These are phyloP conservation scores for Berberis vulgaris DNA, from an alignment of 164 flowering plant genomes.

Conservation along the genomic window DNA sequence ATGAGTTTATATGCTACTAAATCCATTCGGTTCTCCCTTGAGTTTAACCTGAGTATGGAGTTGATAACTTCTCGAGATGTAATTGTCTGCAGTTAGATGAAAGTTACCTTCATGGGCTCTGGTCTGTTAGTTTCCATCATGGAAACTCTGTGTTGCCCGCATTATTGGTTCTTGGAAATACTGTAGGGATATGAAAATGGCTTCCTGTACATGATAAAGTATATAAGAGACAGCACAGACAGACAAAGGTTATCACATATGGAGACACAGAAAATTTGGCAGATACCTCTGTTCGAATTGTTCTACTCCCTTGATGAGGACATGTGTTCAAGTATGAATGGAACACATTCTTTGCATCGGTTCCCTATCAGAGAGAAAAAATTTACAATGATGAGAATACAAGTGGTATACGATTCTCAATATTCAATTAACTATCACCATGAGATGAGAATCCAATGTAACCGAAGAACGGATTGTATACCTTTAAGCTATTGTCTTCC, in stretches of 20 bases:
- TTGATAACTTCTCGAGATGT: too few relatives aligned
- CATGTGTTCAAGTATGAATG: conserved; percentile 65
- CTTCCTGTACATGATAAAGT: conserved; percentile 41
- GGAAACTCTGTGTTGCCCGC: conserved; percentile 31
- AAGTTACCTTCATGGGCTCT: neutral
- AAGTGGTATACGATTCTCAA: neutral
- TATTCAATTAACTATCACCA: neutral
- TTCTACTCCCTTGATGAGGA: conserved; percentile 87
- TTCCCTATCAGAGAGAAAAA: conserved; percentile 34
- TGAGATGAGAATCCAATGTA: neutral
- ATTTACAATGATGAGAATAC: neutral
- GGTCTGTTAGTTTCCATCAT: neutral
- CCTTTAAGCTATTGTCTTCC: conserved; percentile 70
- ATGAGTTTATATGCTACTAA: too few relatives aligned
- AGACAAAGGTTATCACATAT: neutral
- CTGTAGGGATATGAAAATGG: conserved; percentile 71
- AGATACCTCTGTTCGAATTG: conserved; percentile 84
- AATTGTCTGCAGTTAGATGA: neutral
- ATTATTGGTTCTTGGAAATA: conserved; percentile 78
- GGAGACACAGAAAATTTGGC: neutral
- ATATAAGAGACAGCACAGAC: neutral
- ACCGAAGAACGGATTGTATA: conserved; percentile 9
- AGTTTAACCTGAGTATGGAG: too few relatives aligned
- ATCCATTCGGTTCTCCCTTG: too few relatives aligned
- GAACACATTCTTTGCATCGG: conserved; percentile 43